These are phyloP conservation scores for Huiozyma sinensis DNA, from an alignment of 805 yeast genomes.

Conservation along the genomic window DNA sequence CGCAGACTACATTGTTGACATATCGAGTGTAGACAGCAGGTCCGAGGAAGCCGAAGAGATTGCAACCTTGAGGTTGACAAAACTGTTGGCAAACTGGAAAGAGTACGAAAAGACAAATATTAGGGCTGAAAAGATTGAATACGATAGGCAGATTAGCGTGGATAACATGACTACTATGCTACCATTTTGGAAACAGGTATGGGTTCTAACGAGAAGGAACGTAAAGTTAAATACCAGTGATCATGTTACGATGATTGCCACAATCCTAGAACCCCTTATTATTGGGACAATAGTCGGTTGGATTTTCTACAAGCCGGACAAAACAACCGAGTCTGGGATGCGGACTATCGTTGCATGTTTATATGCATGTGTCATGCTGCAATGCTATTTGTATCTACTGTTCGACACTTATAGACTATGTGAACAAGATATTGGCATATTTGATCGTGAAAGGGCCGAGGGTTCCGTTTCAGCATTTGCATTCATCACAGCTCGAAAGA, in stretches of 20 bases:
- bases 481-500: slow-evolving; percentile 52
- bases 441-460: slow-evolving; percentile 63
- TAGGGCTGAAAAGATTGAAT: slow-evolving; percentile 1
- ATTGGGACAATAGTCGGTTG: slow-evolving; percentile 63
- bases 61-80: slow-evolving; percentile 28
- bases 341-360: slow-evolving; percentile 46
- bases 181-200: slow-evolving; percentile 34
- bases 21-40: slow-evolving; percentile 46
- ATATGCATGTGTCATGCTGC: slow-evolving; percentile 43
- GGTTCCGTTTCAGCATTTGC: slow-evolving; percentile 57
- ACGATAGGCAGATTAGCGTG: slow-evolving; percentile 17
- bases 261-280: slow-evolving; percentile 37
- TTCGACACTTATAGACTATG: slow-evolving; percentile 53
- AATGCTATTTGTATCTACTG: slow-evolving; percentile 43
- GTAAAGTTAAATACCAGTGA: slow-evolving; percentile 40
- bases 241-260: slow-evolving; percentile 35
- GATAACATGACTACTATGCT: slow-evolving; percentile 25
- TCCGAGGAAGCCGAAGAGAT: slow-evolving; percentile 27
- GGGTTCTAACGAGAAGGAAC: slow-evolving; percentile 36
- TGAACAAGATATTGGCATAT: slow-evolving; percentile 41
- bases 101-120: slow-evolving; percentile 4
- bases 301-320: slow-evolving; percentile 54
- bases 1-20: slow-evolving; percentile 49
- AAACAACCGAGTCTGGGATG: slow-evolving; percentile 39
- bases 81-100: slow-evolving; percentile 33